phyloP scores from a whole-genome alignment of 257 asterid species.

The Phtheirospermum japonicum region DNA sequence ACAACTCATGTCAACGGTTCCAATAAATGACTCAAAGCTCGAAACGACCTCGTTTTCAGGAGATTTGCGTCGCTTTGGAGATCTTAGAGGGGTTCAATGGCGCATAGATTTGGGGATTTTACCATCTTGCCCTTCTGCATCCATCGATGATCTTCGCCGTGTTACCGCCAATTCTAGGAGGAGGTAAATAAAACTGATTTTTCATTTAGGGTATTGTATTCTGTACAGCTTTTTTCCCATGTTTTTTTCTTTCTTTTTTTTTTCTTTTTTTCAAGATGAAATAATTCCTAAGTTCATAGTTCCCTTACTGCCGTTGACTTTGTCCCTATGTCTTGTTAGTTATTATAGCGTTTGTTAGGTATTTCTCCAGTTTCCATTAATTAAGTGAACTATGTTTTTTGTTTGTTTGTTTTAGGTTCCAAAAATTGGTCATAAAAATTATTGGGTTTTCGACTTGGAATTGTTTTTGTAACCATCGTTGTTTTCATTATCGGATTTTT shows the following conservation, averaged over 20 bases:
- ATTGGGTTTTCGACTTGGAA: background rate
- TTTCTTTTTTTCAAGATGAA: background rate
- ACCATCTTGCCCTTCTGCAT: constrained; percentile 61
- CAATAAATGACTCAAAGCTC: constrained; percentile 27
- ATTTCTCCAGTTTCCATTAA: background rate
- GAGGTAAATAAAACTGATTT: constrained; percentile 41
- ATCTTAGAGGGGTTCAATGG: constrained; percentile 92
- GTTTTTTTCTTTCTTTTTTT: no score
- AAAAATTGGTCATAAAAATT: background rate
- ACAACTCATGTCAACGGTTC: constrained; percentile 27
- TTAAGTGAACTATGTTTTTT: background rate
- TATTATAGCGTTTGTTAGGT: background rate
- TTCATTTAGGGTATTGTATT: background rate
- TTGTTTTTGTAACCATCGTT: background rate
- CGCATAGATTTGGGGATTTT: constrained; percentile 91
- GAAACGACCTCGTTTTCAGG: constrained; percentile 38
- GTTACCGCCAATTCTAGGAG: constrained; percentile 87
- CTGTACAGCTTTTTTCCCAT: no score
- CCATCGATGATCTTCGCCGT: constrained; percentile 83
- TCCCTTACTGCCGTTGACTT: background rate
- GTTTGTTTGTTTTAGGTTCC: background rate
- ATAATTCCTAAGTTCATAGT: background rate
- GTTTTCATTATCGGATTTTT: background rate
- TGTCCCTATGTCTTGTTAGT: background rate
- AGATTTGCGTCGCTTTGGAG: constrained; percentile 43